Percentiles rank a stretch among this genome's conserved stretches.
phyloP scores from a whole-genome alignment of 2,329 filamentous ascomycete species.

The Orbilia quercus region DNA sequence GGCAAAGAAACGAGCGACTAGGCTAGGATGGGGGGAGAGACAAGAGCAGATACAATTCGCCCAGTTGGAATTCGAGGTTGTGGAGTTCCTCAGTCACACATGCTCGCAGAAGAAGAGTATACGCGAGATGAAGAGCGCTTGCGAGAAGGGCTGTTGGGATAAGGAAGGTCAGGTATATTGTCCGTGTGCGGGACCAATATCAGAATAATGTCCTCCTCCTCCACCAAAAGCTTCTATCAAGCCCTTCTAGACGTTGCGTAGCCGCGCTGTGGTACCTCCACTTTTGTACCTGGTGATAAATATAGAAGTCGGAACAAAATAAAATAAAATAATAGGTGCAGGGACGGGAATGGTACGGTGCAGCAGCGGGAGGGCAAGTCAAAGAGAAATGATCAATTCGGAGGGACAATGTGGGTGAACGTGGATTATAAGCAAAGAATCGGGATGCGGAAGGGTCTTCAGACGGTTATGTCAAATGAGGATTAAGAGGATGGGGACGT shows the following conservation, averaged over 20 bases:
- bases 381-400: slow-evolving; percentile 28
- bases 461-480: slow-evolving; percentile 46
- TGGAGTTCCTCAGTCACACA: slow-evolving; percentile 49
- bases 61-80: slow-evolving; percentile 46
- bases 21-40: slow-evolving; percentile 34
- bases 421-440: slow-evolving; percentile 5
- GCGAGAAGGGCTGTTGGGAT: slow-evolving; percentile 34
- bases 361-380: slow-evolving; percentile 19
- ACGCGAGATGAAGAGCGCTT: slow-evolving; percentile 56
- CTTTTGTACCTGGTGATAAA: slow-evolving; percentile 52
- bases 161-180: slow-evolving; percentile 45
- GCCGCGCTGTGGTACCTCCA: slow-evolving; percentile 45
- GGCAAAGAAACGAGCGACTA: slow-evolving; percentile 32
- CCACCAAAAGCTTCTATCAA: slow-evolving; percentile 35
- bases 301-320: slow-evolving; percentile 36
- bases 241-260: slow-evolving; percentile 53
- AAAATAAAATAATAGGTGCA: background rate
- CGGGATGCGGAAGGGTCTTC: slow-evolving; percentile 37
- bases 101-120: slow-evolving; percentile 51
- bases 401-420: background rate
- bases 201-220: slow-evolving; percentile 39
- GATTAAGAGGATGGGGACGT: slow-evolving; percentile 35
- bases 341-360: slow-evolving; percentile 16
- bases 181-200: slow-evolving; percentile 38
- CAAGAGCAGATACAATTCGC: slow-evolving; percentile 33